Conservation (phyloP, 2,329 filamentous ascomycete species). For the Chrysoporthe deuterocubensis region DNA sequence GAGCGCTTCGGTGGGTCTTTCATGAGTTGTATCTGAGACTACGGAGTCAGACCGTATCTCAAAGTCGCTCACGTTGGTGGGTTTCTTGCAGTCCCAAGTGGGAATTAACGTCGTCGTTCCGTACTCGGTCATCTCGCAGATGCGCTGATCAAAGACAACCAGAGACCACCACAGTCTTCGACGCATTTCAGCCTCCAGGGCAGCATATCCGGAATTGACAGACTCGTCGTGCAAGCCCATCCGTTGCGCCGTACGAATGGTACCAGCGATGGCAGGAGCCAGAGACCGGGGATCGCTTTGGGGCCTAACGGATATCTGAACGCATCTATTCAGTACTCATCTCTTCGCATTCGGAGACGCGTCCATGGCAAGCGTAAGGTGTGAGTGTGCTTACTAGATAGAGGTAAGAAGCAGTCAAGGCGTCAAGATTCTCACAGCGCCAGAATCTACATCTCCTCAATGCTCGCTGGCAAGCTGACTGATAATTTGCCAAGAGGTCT, state of each 20-base stretch:
- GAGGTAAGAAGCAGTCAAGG: conserved; percentile 60
- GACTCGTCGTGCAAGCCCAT: conserved; percentile 60
- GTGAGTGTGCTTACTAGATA: conserved; percentile 51
- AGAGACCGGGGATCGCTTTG: conserved; percentile 53
- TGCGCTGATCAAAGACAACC: conserved; percentile 59
- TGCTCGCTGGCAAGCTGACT: conserved; percentile 56
- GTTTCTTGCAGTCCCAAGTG: conserved; percentile 47
- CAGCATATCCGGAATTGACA: conserved; percentile 30
- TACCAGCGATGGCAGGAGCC: conserved; percentile 56
- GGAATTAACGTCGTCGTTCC: conserved; percentile 38
- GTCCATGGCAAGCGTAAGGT: too few relatives aligned
- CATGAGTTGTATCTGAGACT: conserved; percentile 32
- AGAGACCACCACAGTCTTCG: conserved; percentile 67
- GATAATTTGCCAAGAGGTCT: conserved; percentile 48
- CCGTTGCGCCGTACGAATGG: conserved; percentile 60
- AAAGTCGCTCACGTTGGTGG: conserved; percentile 50
- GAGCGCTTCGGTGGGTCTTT: conserved; percentile 45
- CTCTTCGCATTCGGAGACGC: not conserved
- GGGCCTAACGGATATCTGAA: conserved; percentile 51
- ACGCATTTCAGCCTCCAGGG: conserved; percentile 62
- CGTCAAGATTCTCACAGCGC: conserved; percentile 53
- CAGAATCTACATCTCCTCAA: conserved; percentile 56
- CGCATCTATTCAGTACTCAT: not conserved
- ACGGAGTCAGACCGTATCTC: conserved; percentile 49
- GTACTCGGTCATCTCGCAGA: conserved; percentile 54